Conservation (phyloP, 225 moss, liverwort and hornwort genomes). For the Anthoceros angustus region DNA sequence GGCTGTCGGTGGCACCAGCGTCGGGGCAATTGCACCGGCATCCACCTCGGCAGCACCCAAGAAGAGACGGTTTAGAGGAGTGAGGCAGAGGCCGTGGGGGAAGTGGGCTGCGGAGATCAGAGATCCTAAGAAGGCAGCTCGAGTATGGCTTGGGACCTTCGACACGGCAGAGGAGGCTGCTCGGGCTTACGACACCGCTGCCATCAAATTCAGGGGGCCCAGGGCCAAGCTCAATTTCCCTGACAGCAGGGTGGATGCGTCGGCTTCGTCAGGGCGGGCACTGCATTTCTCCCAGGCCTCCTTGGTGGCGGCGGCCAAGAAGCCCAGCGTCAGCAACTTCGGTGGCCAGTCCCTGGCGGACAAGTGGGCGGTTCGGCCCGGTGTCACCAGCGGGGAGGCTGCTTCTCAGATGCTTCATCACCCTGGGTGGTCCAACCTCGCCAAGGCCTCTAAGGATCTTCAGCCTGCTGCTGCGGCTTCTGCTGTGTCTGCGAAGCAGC, state of each 20-base stretch:
- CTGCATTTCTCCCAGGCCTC: neutral
- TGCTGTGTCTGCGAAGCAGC: neutral
- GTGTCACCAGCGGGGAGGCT: neutral
- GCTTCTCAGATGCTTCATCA: neutral
- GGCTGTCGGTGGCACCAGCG: neutral
- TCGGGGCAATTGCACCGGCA: neutral
- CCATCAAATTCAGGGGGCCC: neutral
- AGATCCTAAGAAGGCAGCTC: slow-evolving; percentile 3
- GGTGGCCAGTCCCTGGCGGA: neutral
- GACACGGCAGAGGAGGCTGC: slow-evolving; percentile 4
- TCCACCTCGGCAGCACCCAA: neutral
- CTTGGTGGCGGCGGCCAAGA: neutral
- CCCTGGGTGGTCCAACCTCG: neutral
- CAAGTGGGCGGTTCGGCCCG: neutral
- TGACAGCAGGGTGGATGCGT: neutral
- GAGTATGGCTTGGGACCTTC: neutral
- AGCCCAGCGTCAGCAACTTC: neutral
- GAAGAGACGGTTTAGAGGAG: neutral
- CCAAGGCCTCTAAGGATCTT: neutral
- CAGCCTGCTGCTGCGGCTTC: neutral
- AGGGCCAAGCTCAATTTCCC: slow-evolving; percentile 2
- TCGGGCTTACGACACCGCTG: neutral
- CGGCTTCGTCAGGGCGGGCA: neutral
- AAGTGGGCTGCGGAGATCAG: neutral
- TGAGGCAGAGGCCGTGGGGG: neutral